Conservation (phyloP, 2,329 filamentous ascomycete species). For the Colletotrichum gloeosporioides region DNA sequence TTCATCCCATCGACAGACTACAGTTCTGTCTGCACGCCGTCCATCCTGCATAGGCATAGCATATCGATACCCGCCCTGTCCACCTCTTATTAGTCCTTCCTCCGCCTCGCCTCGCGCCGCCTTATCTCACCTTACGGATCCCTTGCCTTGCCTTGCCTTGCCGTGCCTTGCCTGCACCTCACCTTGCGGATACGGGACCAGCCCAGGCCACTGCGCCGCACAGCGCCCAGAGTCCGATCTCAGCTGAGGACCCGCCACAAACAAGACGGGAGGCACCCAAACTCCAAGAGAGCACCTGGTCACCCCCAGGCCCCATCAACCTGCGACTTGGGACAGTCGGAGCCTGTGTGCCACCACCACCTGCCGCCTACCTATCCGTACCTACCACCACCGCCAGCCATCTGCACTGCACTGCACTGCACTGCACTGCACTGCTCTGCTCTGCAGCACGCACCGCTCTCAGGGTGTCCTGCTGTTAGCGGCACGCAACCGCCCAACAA, state of each 20-base stretch:
- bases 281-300: not conserved
- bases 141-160: not conserved
- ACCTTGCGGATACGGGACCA: not conserved
- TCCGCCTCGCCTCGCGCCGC: not conserved
- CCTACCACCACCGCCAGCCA: not conserved
- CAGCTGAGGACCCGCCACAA: constrained; percentile 13
- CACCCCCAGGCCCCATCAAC: constrained; percentile 5
- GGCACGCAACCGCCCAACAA: not conserved
- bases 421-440: not conserved
- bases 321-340: constrained; percentile 15
- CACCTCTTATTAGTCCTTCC: not conserved
- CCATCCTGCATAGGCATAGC: not conserved
- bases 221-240: not conserved
- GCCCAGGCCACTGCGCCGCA: not conserved
- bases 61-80: not conserved
- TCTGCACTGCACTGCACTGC: not conserved
- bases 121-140: not conserved
- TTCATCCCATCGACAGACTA: constrained; percentile 4
- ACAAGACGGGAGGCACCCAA: not conserved
- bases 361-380: not conserved
- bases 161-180: not conserved
- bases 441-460: not conserved
- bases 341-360: not conserved
- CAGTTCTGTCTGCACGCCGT: not conserved
- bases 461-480: not conserved